Base-by-base conservation (phyloP, 2,329 filamentous ascomycete species). In the Fusarium temperatum region DNA sequence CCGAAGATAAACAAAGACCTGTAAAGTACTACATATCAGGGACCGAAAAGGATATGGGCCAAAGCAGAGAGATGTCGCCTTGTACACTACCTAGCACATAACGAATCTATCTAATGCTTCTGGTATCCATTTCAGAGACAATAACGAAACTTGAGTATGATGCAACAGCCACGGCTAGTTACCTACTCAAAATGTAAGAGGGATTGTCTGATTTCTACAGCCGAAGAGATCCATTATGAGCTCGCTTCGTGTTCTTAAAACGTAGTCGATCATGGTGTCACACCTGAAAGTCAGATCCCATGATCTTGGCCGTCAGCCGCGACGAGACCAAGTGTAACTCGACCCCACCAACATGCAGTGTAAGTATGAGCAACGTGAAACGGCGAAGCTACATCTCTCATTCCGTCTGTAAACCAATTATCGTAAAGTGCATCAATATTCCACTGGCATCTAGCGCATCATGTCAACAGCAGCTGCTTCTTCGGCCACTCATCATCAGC, bases 11-110 rank as follows among this genome's bases (percentile, higher is more conserved):
- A 69, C 50, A 61, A 42, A 66, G 50, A 62, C 41, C 13, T 22
- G 58, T 26, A 50, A 63, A 59, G 47, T 26, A 39, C 57, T 64
- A 48, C 45, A 48, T 48, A 32, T 22, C 44, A 44, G 35, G 56
- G 50, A 44, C 45, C 47, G 53, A 32, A 54, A 32, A 54, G 54
- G 45, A 50, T 32, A 47, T 48, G 38, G 42, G 38, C 48, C 50
- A 48, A 53, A 44, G 54, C 53, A 58, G 39, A 60, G 47, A 45
- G 59, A 68, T 59, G 60, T 54, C 42, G 28, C 54, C 57, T 73
- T 78, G 68, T 75, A 77, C 70, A 77, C 66, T 77, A 77, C 66
- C 68, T 77, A 77, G 68, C 68, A 64, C 72, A 78, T 58, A 66
- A 63, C 62, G 72, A 75, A 75, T 74, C 65, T 77, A 75, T 74